Evolutionary conservation across 768 basidiomycete genomes (phyloP), one percentile per base, ranked within the genome.

Genomic region (Termitomyces sp.): DNA sequence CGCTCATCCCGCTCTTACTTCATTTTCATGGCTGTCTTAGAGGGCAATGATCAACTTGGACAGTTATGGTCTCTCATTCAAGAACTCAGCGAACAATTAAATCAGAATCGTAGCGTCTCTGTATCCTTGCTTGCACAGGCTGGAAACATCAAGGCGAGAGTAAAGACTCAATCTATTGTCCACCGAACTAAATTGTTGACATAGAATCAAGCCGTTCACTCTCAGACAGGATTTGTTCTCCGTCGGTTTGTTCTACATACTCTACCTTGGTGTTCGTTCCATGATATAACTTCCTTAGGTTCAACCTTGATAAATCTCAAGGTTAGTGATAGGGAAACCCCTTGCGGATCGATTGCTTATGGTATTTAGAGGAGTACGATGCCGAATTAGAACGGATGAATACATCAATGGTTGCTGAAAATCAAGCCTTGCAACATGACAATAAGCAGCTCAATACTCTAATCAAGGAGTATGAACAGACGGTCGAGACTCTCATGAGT

Each of bases 401-500:
- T 60, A 70, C 78, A 4, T 77, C 83, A 45, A 86, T 98, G 63
- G 73, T 80, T 5, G 71, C 80, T 22, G 95, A 99, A 68, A 99
- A 98, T 67, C 87, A 89, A 61, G 72, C 75, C 6, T 75, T 99
- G 40, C 83, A 91, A 63, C 83, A 96, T 62, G 97, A 98, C 73
- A 99, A 98, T 76, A 96, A 97, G 67, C 96, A 98, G 62, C 79
- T 99, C 31, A 91, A 88, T 60, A 75, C 80, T 5, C 76, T 99
- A 50, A 87, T 98, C 63, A 94, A 94, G 64, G 97, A 99, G 68
- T 98, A 97, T 65, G 97, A 99, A 68, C 89, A 92, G 65, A 98
- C 96, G 0, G 74, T 99, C 31, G 97, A 99, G 70, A 90, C 81
- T 7, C 84, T 98, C 41, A 99, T 99, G 97, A 83, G 86, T 78